Percentiles rank a stretch among this genome's conserved stretches.
Evolutionary conservation across 306 rosid species (phyloP).

Genomic region (Quercus wislizeni): DNA sequence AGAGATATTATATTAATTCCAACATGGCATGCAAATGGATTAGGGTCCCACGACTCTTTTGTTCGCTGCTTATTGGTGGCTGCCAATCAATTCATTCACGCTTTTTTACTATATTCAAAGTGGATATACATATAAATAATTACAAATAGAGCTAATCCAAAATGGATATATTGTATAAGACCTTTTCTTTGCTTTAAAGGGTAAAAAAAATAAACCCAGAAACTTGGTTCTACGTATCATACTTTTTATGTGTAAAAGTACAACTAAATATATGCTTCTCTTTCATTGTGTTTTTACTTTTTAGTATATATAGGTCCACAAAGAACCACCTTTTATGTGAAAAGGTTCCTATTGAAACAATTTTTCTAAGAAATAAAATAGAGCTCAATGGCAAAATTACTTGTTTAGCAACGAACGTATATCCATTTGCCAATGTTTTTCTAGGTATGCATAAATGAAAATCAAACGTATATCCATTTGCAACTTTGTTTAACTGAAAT

Average conservation of each 20-base stretch:
- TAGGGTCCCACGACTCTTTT: slow-evolving; percentile 21
- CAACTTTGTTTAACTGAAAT: too few relatives aligned
- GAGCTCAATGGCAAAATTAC: not conserved
- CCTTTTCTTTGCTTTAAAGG: not conserved
- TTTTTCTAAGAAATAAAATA: not conserved
- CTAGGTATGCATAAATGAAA: too few relatives aligned
- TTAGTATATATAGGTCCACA: too few relatives aligned
- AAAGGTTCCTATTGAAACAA: too few relatives aligned
- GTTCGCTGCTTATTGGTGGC: slow-evolving; percentile 3
- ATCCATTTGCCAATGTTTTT: too few relatives aligned
- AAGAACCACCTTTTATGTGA: too few relatives aligned
- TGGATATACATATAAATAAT: not conserved
- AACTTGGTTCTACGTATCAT: too few relatives aligned
- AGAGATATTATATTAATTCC: slow-evolving; percentile 18
- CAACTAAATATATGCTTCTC: too few relatives aligned
- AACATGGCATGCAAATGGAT: not conserved
- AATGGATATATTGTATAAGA: not conserved
- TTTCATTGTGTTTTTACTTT: too few relatives aligned
- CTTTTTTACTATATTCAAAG: not conserved
- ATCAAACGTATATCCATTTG: too few relatives aligned
- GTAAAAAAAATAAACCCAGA: not conserved
- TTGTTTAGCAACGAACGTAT: not conserved
- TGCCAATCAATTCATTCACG: not conserved
- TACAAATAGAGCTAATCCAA: not conserved
- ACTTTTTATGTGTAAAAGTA: too few relatives aligned